Conservation (phyloP, 192 early-diverging fungal genomes). For the Coemansia sp. region DNA sequence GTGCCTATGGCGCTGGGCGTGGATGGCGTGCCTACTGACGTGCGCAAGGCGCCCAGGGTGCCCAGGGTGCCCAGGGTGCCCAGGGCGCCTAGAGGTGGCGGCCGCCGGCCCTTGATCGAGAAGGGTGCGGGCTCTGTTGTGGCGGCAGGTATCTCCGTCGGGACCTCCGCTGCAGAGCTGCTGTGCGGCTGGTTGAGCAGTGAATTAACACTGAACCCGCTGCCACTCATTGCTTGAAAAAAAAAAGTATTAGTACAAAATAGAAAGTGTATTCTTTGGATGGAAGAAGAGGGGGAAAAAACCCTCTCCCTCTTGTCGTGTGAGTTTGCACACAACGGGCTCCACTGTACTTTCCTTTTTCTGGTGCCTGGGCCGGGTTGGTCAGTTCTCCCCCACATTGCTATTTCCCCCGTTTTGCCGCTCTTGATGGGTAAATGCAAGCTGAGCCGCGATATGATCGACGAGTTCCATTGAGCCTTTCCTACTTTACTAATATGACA, state of each 20-base stretch:
- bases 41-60: not conserved
- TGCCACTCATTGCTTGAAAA: conserved; percentile 4
- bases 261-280: not conserved
- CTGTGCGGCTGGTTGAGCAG: conserved; percentile 26
- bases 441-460: not conserved
- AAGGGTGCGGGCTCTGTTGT: not conserved
- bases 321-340: not conserved
- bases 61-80: not conserved
- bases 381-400: not conserved
- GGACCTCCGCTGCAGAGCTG: not conserved
- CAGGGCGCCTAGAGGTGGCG: not conserved
- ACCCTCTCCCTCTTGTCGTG: not conserved
- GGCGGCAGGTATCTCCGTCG: conserved; percentile 3
- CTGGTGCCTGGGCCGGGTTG: not conserved
- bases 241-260: conserved; percentile 12
- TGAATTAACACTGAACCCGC: conserved; percentile 35
- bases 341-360: not conserved
- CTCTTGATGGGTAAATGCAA: not conserved
- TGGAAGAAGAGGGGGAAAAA: not conserved
- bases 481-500: not conserved
- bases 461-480: not conserved
- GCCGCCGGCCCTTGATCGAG: not conserved
- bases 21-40: not conserved
- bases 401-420: not conserved
- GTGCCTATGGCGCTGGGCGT: not conserved